Evolutionary conservation across 2,329 filamentous ascomycete genomes (phyloP).

Genomic region (Trichoderma simmonsii): DNA sequence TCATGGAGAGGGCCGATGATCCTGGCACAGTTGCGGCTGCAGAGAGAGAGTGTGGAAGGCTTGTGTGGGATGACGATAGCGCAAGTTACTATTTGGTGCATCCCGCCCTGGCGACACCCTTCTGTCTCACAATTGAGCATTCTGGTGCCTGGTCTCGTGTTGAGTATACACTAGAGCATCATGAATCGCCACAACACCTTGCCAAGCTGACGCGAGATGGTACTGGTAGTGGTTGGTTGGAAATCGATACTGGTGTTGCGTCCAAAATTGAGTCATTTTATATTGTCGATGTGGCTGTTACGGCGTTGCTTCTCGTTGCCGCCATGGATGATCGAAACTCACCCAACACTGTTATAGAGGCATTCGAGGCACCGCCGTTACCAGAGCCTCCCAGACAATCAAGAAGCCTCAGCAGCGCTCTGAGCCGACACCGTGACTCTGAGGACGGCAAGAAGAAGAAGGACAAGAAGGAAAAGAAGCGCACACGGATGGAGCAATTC

Average conservation of each 20-base stretch:
- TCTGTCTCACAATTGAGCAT: constrained; percentile 58
- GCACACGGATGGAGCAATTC: constrained; percentile 52
- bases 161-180: constrained; percentile 64
- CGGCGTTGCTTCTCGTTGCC: constrained; percentile 59
- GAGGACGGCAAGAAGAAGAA: constrained; percentile 41
- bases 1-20: constrained; percentile 58
- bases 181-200: constrained; percentile 58
- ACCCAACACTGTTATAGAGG: constrained; percentile 40
- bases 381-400: constrained; percentile 26
- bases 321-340: constrained; percentile 52
- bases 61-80: constrained; percentile 68
- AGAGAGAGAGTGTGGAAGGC: constrained; percentile 64
- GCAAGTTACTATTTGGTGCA: constrained; percentile 60
- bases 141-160: constrained; percentile 57
- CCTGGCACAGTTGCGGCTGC: constrained; percentile 59
- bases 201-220: constrained; percentile 60
- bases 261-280: constrained; percentile 59
- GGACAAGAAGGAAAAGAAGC: constrained; percentile 41
- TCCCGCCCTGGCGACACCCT: constrained; percentile 60
- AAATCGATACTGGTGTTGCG: constrained; percentile 60
- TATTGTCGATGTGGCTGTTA: constrained; percentile 59
- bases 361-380: constrained; percentile 58
- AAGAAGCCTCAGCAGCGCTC: constrained; percentile 29
- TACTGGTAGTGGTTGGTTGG: constrained; percentile 56
- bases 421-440: constrained; percentile 31